Evolutionary conservation across 139 green algal genomes (phyloP).

Genomic region (Micromonas commoda): DNA sequence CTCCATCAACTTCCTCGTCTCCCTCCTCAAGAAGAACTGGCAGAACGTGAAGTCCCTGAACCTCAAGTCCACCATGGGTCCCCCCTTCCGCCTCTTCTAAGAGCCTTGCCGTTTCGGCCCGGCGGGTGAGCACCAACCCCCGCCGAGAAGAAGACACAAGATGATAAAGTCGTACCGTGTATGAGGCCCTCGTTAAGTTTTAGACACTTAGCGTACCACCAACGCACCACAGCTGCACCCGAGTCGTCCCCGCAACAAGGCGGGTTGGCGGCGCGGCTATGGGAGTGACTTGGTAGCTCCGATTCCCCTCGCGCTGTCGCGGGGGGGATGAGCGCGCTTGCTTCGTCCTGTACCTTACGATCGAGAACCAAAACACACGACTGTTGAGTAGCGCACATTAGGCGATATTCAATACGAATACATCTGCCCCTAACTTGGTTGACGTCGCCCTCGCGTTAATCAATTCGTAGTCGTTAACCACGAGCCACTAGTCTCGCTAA

Average conservation of each 20-base stretch:
- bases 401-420: neutral
- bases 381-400: neutral
- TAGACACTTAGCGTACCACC: neutral
- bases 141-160: neutral
- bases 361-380: neutral
- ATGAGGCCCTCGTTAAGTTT: neutral
- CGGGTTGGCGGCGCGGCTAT: neutral
- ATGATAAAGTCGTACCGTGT: neutral
- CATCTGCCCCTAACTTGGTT: too few relatives aligned
- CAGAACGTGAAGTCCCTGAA: conserved; percentile 95
- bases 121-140: too few relatives aligned
- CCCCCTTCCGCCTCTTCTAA: conserved; percentile 92
- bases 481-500: too few relatives aligned
- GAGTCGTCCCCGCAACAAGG: neutral
- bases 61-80: conserved; percentile 96
- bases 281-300: neutral
- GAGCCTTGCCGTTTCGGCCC: too few relatives aligned
- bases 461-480: too few relatives aligned
- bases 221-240: neutral
- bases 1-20: conserved; percentile 97
- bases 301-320: neutral
- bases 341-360: neutral
- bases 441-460: too few relatives aligned
- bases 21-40: conserved; percentile 99
- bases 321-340: neutral